Evolutionary conservation across 2,329 filamentous ascomycete species (phyloP), one percentile per base, ranked within the genome.

Genomic region (Verticillium longisporum): DNA sequence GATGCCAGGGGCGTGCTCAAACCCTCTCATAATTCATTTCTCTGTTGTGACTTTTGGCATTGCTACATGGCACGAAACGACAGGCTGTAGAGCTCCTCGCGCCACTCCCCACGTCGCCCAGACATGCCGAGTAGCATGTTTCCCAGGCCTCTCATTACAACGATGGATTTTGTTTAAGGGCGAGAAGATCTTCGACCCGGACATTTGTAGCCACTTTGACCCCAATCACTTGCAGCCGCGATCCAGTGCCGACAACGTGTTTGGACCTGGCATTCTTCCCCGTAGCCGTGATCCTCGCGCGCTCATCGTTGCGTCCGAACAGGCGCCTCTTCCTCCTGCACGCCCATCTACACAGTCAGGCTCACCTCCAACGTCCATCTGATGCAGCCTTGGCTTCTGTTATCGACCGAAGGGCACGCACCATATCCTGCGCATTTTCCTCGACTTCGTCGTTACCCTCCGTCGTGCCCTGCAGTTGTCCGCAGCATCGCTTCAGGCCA

Each of bases 351-450:
- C 45, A 50, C 45, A 5, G n/a, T 33, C 11, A 15, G 34, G 32
- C 14, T 58, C 37, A 58, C 37, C 56, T 58, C 56, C 56, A 58
- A 13, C 45, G 41, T 31, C 14, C 37, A n/a, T 58, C 56, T 13
- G 56, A 45, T 7, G 56, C 56, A 13, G 45, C 21, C 56, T 45
- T 58, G 26, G 56, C 38, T 58, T 58, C 56, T 31, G 56, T 58
- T 31, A 58, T 53, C 37, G 56, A 58, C n/a, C 56, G 56, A 18
- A 58, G 14, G 56, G 34, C 13, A 7, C 18, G 56, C 14, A 21
- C 56, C 56, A 58, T 58, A 33, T 41, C 56, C n/a, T 38, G 56
- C 37, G 2, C 26, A 6, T 33, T 37, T 3, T 32, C 37, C 26
- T 38, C 56, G 37, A 18, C 38, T 13, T 18, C 26, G 33, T 38